Evolutionary conservation across 2,329 filamentous ascomycete genomes (phyloP).

Genomic region (Byssochlamys sp.): DNA sequence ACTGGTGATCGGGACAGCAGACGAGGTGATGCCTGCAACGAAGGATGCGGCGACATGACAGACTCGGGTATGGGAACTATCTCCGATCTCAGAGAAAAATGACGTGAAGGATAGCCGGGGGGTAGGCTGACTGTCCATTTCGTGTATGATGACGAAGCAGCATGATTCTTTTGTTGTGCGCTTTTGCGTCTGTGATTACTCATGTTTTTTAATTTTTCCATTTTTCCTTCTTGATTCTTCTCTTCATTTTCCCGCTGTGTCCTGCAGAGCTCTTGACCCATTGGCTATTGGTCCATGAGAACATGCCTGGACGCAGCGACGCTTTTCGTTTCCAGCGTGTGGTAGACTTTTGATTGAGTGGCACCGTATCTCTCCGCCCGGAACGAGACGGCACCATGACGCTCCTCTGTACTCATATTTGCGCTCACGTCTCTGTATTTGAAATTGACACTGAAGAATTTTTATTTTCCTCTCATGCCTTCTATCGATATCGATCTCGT

Average conservation of each 20-base stretch:
- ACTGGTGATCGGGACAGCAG: not conserved
- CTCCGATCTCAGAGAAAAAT: not conserved
- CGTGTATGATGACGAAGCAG: conserved; percentile 15
- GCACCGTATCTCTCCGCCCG: not conserved
- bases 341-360: not conserved
- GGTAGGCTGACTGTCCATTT: not conserved
- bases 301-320: not conserved
- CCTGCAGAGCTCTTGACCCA: not conserved
- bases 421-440: not conserved
- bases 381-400: not conserved
- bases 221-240: conserved; percentile 1
- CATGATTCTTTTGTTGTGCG: conserved; percentile 7
- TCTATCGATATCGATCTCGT: not conserved
- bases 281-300: not conserved
- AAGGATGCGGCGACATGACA: not conserved
- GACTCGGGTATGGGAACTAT: not conserved
- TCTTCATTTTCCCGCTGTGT: not conserved
- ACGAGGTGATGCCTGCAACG: not conserved
- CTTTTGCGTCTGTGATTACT: conserved; percentile 1
- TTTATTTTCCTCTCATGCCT: not conserved
- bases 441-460: not conserved
- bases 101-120: not conserved
- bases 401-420: not conserved
- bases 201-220: conserved; percentile 1
- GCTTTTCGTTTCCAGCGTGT: not conserved